Base-by-base conservation (phyloP, 768 basidiomycete species). In the Pilatotrama ljubarskyi region DNA sequence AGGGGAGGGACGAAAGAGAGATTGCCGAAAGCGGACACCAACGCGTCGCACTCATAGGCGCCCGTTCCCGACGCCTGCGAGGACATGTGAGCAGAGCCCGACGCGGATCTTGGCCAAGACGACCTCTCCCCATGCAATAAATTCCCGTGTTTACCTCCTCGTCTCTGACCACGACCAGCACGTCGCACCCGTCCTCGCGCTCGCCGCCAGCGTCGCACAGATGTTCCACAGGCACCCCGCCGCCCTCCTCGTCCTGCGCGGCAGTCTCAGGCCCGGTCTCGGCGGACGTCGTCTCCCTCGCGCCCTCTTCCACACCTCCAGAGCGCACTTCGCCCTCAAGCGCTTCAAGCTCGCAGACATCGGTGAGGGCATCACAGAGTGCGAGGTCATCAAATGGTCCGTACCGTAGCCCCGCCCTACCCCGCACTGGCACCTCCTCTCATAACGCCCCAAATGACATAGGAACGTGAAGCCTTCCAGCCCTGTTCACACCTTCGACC, bases 321-420 rank as follows among this genome's bases (percentile, higher is more conserved):
- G 63, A 17, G 52, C 72, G 15, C 68, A 66, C 43, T 73, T 69
- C 1, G 68, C 74, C 2, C 69, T 80, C n/a, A 77, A 88, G 57
- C 82, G 78, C 9, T 91, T 91, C 78, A 90, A 85, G 58, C 82
- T 92, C 38, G 90, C 90, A 1, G 90, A 93, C 70, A 91, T 94
- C 68, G 92, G 93, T 4, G 92, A 94, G 73, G 93, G 93, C 5
- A 93, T 95, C 64, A 93, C 91, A 22, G 92, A 95, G 72, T 91
- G 90, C 69, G 91, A 95, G 74, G 82, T 95, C 64, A 85, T 95
- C 47, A 87, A 86, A 72, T 95, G 93, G 92, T 68, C 22, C 38
- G 68, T 66, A 14, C 29, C 53, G 60, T 43, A 43, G 20, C 55
- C 22, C n/a, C n/a, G n/a, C n/a, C 35, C 25, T 29, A 38, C 17